Conservation (phyloP, 371 early-diverging fungal species). For the Mucor irregularis region DNA sequence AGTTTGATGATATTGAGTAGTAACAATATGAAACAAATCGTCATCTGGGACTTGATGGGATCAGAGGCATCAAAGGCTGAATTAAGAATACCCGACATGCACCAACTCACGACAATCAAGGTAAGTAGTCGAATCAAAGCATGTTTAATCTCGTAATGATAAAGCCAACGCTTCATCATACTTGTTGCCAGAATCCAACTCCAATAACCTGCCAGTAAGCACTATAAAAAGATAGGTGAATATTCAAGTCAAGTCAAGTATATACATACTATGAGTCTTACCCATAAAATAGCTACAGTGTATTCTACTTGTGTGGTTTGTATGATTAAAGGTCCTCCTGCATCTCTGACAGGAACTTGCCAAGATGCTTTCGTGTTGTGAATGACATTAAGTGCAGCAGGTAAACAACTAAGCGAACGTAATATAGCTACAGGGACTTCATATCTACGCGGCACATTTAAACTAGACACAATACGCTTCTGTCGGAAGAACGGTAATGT, state of each 20-base stretch:
- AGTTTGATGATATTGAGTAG: conserved; percentile 52
- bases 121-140: conserved; percentile 60
- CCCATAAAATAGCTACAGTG: conserved; percentile 63
- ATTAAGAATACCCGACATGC: conserved; percentile 44
- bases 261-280: no score
- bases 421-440: conserved; percentile 18
- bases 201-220: conserved; percentile 24
- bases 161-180: conserved; percentile 64
- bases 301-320: conserved; percentile 55
- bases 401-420: conserved; percentile 38
- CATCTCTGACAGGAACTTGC: conserved; percentile 46
- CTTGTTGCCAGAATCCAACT: conserved; percentile 57
- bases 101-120: conserved; percentile 55
- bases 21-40: conserved; percentile 46
- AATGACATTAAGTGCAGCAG: conserved; percentile 47
- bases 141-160: conserved; percentile 59
- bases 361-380: conserved; percentile 41
- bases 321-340: conserved; percentile 48
- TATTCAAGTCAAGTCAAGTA: no score
- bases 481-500: conserved; percentile 27
- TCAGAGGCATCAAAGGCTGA: conserved; percentile 47
- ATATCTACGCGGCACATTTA: conserved; percentile 28
- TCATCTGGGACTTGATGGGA: conserved; percentile 57
- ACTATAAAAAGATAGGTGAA: not conserved
- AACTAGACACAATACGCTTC: conserved; percentile 17